Percentiles rank a stretch among this genome's conserved stretches.
Evolutionary conservation across 2,329 filamentous ascomycete genomes (phyloP).

Genomic region (Aureobasidium sp.): DNA sequence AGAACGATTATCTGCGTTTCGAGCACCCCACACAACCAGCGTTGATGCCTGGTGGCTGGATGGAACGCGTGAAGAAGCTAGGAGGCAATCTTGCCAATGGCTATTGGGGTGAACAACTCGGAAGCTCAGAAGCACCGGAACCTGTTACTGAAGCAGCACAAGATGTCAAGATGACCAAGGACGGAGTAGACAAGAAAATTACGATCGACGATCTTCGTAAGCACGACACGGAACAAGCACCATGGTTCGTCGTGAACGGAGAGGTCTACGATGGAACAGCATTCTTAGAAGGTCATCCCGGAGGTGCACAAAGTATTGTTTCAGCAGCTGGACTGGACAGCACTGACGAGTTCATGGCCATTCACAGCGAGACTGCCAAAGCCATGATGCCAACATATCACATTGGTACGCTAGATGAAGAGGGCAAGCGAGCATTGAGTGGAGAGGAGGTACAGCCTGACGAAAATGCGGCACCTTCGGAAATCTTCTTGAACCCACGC

Average conservation of each 20-base stretch:
- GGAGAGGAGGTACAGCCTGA: constrained; percentile 38
- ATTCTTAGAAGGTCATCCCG: constrained; percentile 77
- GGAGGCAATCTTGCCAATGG: constrained; percentile 76
- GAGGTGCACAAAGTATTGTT: constrained; percentile 77
- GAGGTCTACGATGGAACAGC: constrained; percentile 81
- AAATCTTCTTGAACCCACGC: constrained; percentile 65
- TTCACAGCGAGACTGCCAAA: constrained; percentile 89
- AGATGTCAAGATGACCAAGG: constrained; percentile 72
- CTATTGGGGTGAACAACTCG: constrained; percentile 71
- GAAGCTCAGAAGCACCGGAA: constrained; percentile 41
- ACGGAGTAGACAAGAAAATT: constrained; percentile 56
- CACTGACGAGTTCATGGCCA: constrained; percentile 84
- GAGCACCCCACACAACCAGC: constrained; percentile 84
- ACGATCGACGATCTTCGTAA: constrained; percentile 63
- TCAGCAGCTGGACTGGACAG: constrained; percentile 75
- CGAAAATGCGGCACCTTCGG: constrained; percentile 36
- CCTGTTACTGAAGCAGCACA: constrained; percentile 45
- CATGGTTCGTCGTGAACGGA: constrained; percentile 85
- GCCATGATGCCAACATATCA: constrained; percentile 83
- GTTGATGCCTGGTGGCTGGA: constrained; percentile 76
- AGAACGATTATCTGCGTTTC: constrained; percentile 60
- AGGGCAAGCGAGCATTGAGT: constrained; percentile 47
- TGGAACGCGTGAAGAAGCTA: constrained; percentile 79
- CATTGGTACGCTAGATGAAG: constrained; percentile 66
- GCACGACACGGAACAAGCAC: constrained; percentile 57